Base-by-base conservation (phyloP, 169 alveolate genomes). In the Babesia sp. region DNA sequence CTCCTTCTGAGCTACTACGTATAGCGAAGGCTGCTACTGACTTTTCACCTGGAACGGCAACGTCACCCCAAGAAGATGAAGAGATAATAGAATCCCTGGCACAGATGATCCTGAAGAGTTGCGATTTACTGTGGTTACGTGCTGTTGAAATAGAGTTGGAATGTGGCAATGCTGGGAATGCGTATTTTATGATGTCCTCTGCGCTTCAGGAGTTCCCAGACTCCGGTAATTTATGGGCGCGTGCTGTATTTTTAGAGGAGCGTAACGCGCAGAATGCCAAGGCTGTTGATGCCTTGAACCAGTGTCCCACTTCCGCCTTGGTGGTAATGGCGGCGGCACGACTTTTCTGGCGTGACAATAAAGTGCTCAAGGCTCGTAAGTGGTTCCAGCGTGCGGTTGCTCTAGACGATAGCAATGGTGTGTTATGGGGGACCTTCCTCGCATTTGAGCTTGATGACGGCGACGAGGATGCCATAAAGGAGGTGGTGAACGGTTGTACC, bases 121-220 rank as follows among this genome's bases (percentile, higher is more conserved):
- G 86, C 46, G 97, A 96, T 26, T 89, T 93, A 50, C 83, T 97
- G 12, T 96, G 98, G 99, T 69, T 89, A 36, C 93, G 87, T 58
- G 93, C 97, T 31, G 94, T 97, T 14, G 89, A 91, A 64, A 91
- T 96, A 7, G 99, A 98, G 89, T 78, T 90, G 44, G 93, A 91
- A 74, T 88, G 94, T n/a, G 97, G 97, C 55, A 94, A 95, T 85
- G 78, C 71, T 42, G 90, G 94, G 48, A 92, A 92, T 50, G 96
- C 98, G 16, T 90, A 92, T 64, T 94, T 93, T 79, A 75, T 94
- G 55, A 89, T 95, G 36, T 90, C 98, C 11, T 91, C 93, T 70
- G 98, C 99, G 2, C 72, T 97, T 20, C 94, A 96, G 83, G 98
- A 94, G 88, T 96, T 97, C 84, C 98, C 99, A 9, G 84, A 90